Evolutionary conservation across 208 protist genomes (phyloP).

Genomic region (Leishmania lainsoni): DNA sequence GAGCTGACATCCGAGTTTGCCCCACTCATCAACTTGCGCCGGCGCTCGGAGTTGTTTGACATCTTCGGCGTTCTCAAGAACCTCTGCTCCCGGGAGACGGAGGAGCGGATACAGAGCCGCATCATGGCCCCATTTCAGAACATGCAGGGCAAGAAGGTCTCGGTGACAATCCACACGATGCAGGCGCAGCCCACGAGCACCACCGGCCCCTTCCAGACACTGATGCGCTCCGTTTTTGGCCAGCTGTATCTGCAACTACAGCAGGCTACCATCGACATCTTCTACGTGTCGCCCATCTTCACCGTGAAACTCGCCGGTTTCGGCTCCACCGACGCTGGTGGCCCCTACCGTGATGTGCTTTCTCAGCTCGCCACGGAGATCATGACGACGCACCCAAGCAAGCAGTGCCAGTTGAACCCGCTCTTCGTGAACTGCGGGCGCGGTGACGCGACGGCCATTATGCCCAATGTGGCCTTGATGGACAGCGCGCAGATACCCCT

Average conservation of each 20-base stretch:
- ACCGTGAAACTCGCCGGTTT: conserved; percentile 90
- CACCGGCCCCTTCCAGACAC: conserved; percentile 62
- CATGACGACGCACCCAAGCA: conserved; percentile 83
- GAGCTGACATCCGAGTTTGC: conserved; percentile 70
- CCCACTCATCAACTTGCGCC: conserved; percentile 76
- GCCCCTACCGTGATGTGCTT: conserved; percentile 91
- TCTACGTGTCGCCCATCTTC: conserved; percentile 88
- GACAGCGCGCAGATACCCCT: conserved; percentile 67
- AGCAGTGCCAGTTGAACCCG: conserved; percentile 85
- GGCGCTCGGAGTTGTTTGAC: conserved; percentile 78
- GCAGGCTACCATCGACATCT: conserved; percentile 60
- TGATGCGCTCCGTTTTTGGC: conserved; percentile 86
- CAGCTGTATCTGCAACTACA: conserved; percentile 89
- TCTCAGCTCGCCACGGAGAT: conserved; percentile 89
- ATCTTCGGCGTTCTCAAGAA: conserved; percentile 82
- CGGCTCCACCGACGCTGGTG: conserved; percentile 89
- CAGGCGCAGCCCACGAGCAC: conserved; percentile 64
- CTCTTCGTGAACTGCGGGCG: conserved; percentile 84
- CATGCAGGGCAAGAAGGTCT: conserved; percentile 61
- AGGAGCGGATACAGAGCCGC: conserved; percentile 74
- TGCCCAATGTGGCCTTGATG: conserved; percentile 69
- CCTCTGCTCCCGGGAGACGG: conserved; percentile 69
- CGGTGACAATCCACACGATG: conserved; percentile 89
- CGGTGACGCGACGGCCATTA: conserved; percentile 59
- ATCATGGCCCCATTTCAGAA: conserved; percentile 84